A percentile compares a stretch with the other conserved stretches of the same genome.
Evolutionary conservation across 495 filamentous ascomycete species (phyloP).

Genomic region (Xylaria cubensis): DNA sequence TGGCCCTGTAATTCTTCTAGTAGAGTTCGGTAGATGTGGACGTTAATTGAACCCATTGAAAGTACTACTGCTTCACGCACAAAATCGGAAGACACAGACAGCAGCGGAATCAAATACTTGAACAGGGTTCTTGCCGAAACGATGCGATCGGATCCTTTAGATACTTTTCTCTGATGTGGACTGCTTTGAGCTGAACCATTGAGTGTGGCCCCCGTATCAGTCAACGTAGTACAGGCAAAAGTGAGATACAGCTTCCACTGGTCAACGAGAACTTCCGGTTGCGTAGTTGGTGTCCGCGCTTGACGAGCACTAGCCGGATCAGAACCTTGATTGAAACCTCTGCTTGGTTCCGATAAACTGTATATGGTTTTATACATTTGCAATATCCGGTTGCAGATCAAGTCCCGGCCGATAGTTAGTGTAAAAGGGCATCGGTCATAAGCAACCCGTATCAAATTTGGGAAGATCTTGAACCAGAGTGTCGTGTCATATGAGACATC

Average conservation of each 20-base stretch:
- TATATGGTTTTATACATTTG: conserved; percentile 89
- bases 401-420: conserved; percentile 85
- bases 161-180: conserved; percentile 86
- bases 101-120: conserved; percentile 84
- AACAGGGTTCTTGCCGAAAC: conserved; percentile 88
- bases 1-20: conserved; percentile 89
- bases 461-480: conserved; percentile 97
- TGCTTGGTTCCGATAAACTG: conserved; percentile 74
- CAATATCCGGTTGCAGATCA: conserved; percentile 87
- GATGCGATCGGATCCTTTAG: conserved; percentile 83
- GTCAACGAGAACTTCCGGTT: conserved; percentile 88
- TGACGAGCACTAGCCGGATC: conserved; percentile 54
- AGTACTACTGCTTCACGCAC: conserved; percentile 91
- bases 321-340: conserved; percentile 62
- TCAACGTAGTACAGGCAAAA: conserved; percentile 95
- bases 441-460: conserved; percentile 89
- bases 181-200: conserved; percentile 62
- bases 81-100: conserved; percentile 74
- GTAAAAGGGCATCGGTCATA: conserved; percentile 91
- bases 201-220: conserved; percentile 75
- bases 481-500: conserved; percentile 94
- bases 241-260: conserved; percentile 99
- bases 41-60: conserved; percentile 92
- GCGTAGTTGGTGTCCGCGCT: conserved; percentile 69
- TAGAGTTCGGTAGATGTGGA: conserved; percentile 91